Base-by-base conservation (phyloP, 345 rosid species). In the Turnera subulata region DNA sequence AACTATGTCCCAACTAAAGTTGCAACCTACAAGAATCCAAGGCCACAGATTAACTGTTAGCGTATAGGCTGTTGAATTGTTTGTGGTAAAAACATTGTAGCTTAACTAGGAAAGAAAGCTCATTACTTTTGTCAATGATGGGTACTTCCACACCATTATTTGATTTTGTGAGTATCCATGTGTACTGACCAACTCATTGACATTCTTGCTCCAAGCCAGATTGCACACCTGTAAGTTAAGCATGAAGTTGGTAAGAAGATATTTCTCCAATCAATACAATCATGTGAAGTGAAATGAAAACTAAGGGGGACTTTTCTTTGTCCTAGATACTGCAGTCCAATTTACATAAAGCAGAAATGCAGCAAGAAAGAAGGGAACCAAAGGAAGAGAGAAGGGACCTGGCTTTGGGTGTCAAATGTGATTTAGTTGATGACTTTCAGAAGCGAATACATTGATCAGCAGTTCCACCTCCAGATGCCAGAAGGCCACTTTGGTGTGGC, bases 151-250 rank as follows among this genome's bases (percentile, higher is more conserved):
- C 22, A 94, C 95, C 22, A 90, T 78, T 40, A 94, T 90, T 75
- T 94, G 97, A 77, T 94, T 94, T 74, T 94, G 97, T 49, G 99
- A 94, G 78, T 88, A 94, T 37, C 99, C 99, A 52, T 94, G 99
- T 14, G 99, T 90, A 78, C 99, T 94, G 68, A 94, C 96, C 40
- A 94, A 89, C 78, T 94, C 97, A 55, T 94, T 94, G 43, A 84
- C 97, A 67, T 94, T 94, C 79, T 90, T 94, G 38, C 97, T 88
- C 99, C 99, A 94, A 40, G 72, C 97, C 62, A 94, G 86, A 77
- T 94, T 94, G 83, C 97, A 90, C 35, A 94, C 97, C 99, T 93
- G 77, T 43, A 12, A 25, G 35, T 29, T 46, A 37, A 40, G 17
- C 1, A 12, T 16, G n/a, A n/a, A n/a, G n/a, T n/a, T n/a, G n/a